These are phyloP conservation scores for Cytospora chrysosperma DNA, from an alignment of 2,329 filamentous ascomycete species.

Conservation along the genomic window DNA sequence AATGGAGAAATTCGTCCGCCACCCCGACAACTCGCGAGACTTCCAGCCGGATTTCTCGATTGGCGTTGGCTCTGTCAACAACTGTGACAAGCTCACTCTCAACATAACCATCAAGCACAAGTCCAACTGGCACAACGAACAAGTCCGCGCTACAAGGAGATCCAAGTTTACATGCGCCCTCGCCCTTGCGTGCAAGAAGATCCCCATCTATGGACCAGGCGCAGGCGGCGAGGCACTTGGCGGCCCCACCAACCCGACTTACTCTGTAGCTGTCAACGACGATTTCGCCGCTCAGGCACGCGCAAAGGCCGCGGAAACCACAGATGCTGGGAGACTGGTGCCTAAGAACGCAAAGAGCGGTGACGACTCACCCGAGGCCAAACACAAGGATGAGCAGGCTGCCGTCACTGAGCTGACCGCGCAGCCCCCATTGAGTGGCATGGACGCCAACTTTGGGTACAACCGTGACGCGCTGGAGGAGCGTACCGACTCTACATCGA, in stretches of 20 bases:
- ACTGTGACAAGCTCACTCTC: constrained; percentile 85
- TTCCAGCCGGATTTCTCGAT: constrained; percentile 84
- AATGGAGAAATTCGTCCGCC: constrained; percentile 79
- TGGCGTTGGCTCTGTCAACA: constrained; percentile 73
- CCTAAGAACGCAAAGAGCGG: constrained; percentile 40
- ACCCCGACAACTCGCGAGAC: constrained; percentile 84
- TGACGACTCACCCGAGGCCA: constrained; percentile 15
- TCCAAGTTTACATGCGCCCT: constrained; percentile 98
- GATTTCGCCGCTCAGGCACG: constrained; percentile 64
- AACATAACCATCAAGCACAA: constrained; percentile 87
- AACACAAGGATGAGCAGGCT: constrained; percentile 30
- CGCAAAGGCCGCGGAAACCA: constrained; percentile 55
- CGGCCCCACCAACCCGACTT: constrained; percentile 72
- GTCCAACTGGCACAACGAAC: constrained; percentile 87
- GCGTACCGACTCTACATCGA: constrained; percentile 1
- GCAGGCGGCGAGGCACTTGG: constrained; percentile 63
- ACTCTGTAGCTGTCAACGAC: constrained; percentile 75
- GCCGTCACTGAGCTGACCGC: constrained; percentile 32
- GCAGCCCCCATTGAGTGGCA: constrained; percentile 9
- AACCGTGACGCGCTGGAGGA: constrained; percentile 11
- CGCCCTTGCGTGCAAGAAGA: constrained; percentile 76
- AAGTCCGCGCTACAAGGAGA: constrained; percentile 73
- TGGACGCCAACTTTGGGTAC: constrained; percentile 16
- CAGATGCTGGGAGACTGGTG: constrained; percentile 66
- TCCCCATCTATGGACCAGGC: constrained; percentile 82